Evolutionary conservation across 164 flowering plant species (phyloP).

Genomic region (Macadamia integrifolia): DNA sequence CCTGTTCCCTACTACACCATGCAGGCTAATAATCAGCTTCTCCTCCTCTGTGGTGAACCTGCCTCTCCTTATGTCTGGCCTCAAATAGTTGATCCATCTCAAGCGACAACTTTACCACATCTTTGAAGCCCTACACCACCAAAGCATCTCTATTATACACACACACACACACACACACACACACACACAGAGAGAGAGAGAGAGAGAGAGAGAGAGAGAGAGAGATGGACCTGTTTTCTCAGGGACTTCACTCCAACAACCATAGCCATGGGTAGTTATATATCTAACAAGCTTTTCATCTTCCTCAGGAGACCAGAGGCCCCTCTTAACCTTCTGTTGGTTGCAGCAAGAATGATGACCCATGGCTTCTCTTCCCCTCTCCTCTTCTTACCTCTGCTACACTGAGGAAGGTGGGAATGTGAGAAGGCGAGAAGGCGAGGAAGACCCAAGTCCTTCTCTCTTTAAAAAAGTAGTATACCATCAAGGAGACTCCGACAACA

Average conservation of each 20-base stretch:
- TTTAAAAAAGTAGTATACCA: background rate
- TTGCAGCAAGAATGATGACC: constrained; percentile 89
- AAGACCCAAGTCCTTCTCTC: background rate
- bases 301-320: constrained; percentile 90
- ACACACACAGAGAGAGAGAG: background rate
- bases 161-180: too few relatives aligned
- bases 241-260: constrained; percentile 92
- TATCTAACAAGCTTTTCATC: constrained; percentile 74
- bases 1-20: constrained; percentile 89
- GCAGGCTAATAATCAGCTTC: constrained; percentile 81
- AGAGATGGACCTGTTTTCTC: constrained; percentile 58
- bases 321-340: constrained; percentile 90
- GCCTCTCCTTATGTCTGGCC: constrained; percentile 88
- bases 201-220: constrained; percentile 4
- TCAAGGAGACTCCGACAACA: constrained; percentile 17
- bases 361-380: constrained; percentile 23
- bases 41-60: constrained; percentile 86
- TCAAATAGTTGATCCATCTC: constrained; percentile 90
- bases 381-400: background rate
- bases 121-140: constrained; percentile 68
- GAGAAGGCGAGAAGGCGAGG: background rate
- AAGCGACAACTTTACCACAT: constrained; percentile 87
- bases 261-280: constrained; percentile 76
- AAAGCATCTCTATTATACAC: background rate
- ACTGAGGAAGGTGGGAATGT: background rate